A percentile compares a stretch with the other conserved stretches of the same genome.
Evolutionary conservation across 495 filamentous ascomycete genomes (phyloP).

Genomic region (Durotheca rogersii): DNA sequence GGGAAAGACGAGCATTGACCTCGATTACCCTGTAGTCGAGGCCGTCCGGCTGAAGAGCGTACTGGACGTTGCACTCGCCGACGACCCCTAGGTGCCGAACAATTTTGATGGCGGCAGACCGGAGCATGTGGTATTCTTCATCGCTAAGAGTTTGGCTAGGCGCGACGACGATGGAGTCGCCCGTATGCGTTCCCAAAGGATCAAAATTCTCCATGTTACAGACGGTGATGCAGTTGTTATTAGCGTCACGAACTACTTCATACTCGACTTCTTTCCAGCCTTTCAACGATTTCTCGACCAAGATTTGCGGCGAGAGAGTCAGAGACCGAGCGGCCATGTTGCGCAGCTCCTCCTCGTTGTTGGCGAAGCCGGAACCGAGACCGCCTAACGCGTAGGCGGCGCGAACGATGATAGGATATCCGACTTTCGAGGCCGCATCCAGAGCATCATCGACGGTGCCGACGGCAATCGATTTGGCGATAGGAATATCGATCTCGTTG

Average conservation of each 20-base stretch:
- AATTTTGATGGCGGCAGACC: constrained; percentile 93
- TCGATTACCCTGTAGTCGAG: constrained; percentile 97
- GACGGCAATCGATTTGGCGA: constrained; percentile 92
- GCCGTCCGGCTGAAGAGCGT: constrained; percentile 91
- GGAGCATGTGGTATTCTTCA: constrained; percentile 98
- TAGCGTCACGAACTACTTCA: constrained; percentile 90
- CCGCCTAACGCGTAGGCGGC: constrained; percentile 95
- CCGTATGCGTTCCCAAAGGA: constrained; percentile 92
- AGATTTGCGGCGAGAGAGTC: constrained; percentile 91
- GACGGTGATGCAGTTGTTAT: constrained; percentile 97
- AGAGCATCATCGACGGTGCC: constrained; percentile 87
- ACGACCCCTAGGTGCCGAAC: constrained; percentile 93
- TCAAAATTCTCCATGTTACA: constrained; percentile 99
- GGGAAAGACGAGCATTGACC: constrained; percentile 95
- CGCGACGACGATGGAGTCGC: constrained; percentile 95
- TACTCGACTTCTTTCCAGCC: constrained; percentile 99
- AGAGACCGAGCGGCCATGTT: constrained; percentile 91
- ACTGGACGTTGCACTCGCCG: constrained; percentile 98
- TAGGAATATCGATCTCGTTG: constrained; percentile 92
- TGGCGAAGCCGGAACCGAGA: constrained; percentile 95
- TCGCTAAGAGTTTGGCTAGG: constrained; percentile 94
- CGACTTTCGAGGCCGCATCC: constrained; percentile 77
- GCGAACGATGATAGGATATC: constrained; percentile 96
- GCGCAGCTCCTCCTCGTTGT: constrained; percentile 87
- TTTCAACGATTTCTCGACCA: constrained; percentile 99